Evolutionary conservation across 176 grass and related monocot species (phyloP).

Genomic region (Oryza glumipatula): DNA sequence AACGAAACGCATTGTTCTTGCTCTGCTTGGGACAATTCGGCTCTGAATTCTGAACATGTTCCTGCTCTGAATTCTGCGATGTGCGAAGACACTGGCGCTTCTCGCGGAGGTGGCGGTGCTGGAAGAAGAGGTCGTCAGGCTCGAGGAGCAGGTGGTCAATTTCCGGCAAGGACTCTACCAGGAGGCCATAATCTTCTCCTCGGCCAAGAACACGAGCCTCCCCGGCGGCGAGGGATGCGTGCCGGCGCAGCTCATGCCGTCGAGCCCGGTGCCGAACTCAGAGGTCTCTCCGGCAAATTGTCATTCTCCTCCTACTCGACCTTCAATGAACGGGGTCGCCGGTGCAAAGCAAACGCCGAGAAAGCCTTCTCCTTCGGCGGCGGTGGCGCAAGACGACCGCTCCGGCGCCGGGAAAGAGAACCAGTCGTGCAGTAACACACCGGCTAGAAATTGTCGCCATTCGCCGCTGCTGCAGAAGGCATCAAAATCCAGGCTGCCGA

Average conservation of each 20-base stretch:
- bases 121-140: slow-evolving; percentile 91
- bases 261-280: slow-evolving; percentile 26
- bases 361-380: slow-evolving; percentile 24
- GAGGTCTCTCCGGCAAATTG: slow-evolving; percentile 39
- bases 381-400: slow-evolving; percentile 33
- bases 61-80: slow-evolving; percentile 32
- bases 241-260: slow-evolving; percentile 41
- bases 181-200: slow-evolving; percentile 82
- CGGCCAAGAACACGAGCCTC: slow-evolving; percentile 46
- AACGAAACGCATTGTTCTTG: background rate
- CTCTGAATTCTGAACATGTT: slow-evolving; percentile 18
- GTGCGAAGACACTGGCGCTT: slow-evolving; percentile 76
- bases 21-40: background rate
- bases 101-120: slow-evolving; percentile 95
- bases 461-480: slow-evolving; percentile 53
- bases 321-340: slow-evolving; percentile 32
- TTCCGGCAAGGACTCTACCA: slow-evolving; percentile 95
- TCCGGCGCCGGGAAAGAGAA: slow-evolving; percentile 75
- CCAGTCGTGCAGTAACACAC: slow-evolving; percentile 55
- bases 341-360: slow-evolving; percentile 46
- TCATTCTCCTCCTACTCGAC: slow-evolving; percentile 33
- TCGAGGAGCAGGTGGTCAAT: slow-evolving; percentile 98
- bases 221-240: slow-evolving; percentile 19
- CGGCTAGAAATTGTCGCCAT: slow-evolving; percentile 47
- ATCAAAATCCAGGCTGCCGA: slow-evolving; percentile 40